These are phyloP conservation scores for Phytophthora crassamura DNA, from an alignment of 352 stramenopile species.

Conservation along the genomic window DNA sequence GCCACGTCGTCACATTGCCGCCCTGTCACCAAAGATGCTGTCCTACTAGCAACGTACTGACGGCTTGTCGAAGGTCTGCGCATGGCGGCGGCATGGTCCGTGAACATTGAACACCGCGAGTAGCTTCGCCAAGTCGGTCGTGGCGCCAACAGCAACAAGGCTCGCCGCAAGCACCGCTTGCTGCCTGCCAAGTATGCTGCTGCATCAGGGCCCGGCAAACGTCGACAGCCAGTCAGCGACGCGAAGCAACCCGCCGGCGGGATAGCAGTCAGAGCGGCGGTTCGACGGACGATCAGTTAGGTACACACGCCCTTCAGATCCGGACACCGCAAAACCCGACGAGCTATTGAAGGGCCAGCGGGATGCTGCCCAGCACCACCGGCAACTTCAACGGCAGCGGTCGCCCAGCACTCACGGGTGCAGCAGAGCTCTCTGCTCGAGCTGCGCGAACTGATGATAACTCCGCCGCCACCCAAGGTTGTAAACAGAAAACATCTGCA, in stretches of 20 bases:
- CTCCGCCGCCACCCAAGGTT: neutral
- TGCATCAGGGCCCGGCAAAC: no score
- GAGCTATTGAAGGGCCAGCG: constrained; percentile 17
- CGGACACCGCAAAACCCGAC: constrained; percentile 29
- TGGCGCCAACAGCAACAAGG: neutral
- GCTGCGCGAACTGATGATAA: constrained; percentile 27
- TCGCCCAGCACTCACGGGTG: constrained; percentile 1
- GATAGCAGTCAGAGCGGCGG: constrained; percentile 11
- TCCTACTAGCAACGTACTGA: no score
- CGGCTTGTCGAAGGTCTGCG: no score
- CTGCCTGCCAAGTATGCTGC: no score
- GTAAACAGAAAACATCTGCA: constrained; percentile 36
- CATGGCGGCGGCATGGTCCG: constrained; percentile 36
- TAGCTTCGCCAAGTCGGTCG: constrained; percentile 44
- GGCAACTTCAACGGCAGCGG: constrained; percentile 17
- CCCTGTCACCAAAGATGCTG: no score
- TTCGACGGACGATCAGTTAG: constrained; percentile 1
- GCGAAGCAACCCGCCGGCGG: neutral
- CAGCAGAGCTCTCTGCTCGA: constrained; percentile 5
- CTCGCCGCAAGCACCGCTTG: no score
- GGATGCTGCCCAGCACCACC: constrained; percentile 24
- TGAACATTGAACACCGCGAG: constrained; percentile 55
- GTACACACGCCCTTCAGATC: constrained; percentile 26
- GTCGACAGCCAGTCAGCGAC: no score
- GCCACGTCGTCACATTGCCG: no score